Conservation (phyloP, 2,329 filamentous ascomycete genomes). For the Seiridium cupressi region DNA sequence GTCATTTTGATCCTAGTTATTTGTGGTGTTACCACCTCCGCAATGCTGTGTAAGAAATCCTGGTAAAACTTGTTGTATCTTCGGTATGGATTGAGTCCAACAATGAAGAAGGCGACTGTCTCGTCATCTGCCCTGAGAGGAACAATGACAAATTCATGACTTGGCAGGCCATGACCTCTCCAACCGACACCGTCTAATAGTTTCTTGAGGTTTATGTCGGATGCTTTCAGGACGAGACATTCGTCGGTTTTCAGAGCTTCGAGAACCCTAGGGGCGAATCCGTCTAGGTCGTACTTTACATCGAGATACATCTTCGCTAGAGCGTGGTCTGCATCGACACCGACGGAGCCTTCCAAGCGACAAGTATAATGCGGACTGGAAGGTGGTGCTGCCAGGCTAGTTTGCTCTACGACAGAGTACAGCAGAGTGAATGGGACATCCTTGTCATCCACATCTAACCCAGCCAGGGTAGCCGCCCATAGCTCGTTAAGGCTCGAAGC, state of each 20-base stretch:
- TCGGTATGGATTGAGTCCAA: constrained; percentile 22
- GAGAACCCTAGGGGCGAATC: constrained; percentile 21
- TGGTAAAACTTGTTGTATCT: constrained; percentile 16
- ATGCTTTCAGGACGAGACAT: constrained; percentile 15
- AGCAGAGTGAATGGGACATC: constrained; percentile 30
- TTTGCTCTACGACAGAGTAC: constrained; percentile 26
- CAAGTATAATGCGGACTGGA: constrained; percentile 15
- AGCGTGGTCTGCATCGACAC: constrained; percentile 12
- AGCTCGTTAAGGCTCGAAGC: constrained; percentile 30
- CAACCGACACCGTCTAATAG: constrained; percentile 15
- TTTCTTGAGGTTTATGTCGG: constrained; percentile 12
- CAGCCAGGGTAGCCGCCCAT: constrained; percentile 24
- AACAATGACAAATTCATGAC: constrained; percentile 18
- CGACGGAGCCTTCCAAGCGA: constrained; percentile 18
- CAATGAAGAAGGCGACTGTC: constrained; percentile 19
- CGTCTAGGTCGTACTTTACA: constrained; percentile 14
- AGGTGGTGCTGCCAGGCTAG: constrained; percentile 12
- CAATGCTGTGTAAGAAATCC: constrained; percentile 19
- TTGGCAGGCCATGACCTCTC: constrained; percentile 15
- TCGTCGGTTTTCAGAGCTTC: constrained; percentile 13
- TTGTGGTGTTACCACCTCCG: constrained; percentile 19
- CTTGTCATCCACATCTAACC: constrained; percentile 20
- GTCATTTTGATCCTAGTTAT: constrained; percentile 17
- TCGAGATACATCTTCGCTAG: constrained; percentile 17
- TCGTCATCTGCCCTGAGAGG: constrained; percentile 16